Percentiles rank a stretch among this genome's conserved stretches.
Conservation (phyloP, 345 rosid species). For the Geranium brycei region DNA sequence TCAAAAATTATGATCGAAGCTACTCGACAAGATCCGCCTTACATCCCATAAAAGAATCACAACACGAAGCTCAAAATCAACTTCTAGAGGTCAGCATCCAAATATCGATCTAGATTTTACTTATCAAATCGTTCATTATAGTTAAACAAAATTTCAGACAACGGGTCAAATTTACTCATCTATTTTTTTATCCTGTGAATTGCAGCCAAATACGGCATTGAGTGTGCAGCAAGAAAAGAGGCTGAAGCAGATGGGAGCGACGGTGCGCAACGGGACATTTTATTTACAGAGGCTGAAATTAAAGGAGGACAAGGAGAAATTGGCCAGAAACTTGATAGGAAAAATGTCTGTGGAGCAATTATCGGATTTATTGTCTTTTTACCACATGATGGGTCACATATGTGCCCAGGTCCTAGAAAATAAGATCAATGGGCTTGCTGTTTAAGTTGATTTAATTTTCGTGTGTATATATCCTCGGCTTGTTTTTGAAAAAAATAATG, state of each 20-base stretch:
- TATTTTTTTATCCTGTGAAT: background rate
- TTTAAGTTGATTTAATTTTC: too few relatives aligned
- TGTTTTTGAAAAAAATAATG: too few relatives aligned
- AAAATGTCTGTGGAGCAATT: conserved; percentile 62
- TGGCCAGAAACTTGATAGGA: conserved; percentile 50
- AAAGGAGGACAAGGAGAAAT: conserved; percentile 49
- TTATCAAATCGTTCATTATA: too few relatives aligned
- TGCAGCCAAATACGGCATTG: conserved; percentile 61
- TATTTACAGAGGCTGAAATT: conserved; percentile 45
- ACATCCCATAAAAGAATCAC: conserved; percentile 37
- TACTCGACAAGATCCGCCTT: conserved; percentile 31
- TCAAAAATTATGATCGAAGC: conserved; percentile 42
- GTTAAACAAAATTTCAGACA: too few relatives aligned
- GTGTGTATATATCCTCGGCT: too few relatives aligned
- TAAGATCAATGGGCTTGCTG: conserved; percentile 36
- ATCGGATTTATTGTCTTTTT: conserved; percentile 67
- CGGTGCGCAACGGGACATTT: conserved; percentile 65
- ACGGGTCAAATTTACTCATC: too few relatives aligned
- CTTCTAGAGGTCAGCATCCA: conserved; percentile 77
- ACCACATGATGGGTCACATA: conserved; percentile 62
- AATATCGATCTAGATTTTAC: conserved; percentile 16
- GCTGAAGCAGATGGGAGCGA: conserved; percentile 89
- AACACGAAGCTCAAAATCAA: conserved; percentile 56
- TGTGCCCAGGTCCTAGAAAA: conserved; percentile 62
- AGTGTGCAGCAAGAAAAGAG: conserved; percentile 67